Evolutionary conservation across 352 stramenopile genomes (phyloP), one percentile per base, ranked within the genome.

Genomic region (Aphanomyces cochlioides): DNA sequence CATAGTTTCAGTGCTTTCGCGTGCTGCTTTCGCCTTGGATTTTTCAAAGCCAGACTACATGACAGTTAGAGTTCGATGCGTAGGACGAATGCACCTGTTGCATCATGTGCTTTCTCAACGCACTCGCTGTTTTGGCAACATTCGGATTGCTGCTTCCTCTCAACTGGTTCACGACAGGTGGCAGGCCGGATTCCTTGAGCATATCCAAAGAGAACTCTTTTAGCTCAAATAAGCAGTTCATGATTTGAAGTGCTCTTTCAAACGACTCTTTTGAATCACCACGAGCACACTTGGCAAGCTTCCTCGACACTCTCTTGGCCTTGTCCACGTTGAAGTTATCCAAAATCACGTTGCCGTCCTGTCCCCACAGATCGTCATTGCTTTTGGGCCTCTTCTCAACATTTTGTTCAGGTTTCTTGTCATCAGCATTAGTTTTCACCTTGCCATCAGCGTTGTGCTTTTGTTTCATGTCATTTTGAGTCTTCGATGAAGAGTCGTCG

Each of bases 221-320:
- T 17, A 40, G 40, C 21, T 87, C 79, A 60, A 94, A 90, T 7
- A 94, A 74, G 57, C 83, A 56, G 21, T 75, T 77, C 65, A 94
- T 85, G 76, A 94, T 88, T n/a, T 74, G 56, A 39, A 93, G 83
- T 53, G 90, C 47, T 69, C 87, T 82, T 40, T 90, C 82, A 38
- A 89, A 90, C 72, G 88, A 90, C 70, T 88, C 87, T 7, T 83
- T 79, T 36, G 87, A 92, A 40, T 92, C 87, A 54, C 88, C 86
- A 19, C 75, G 74, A 12, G 85, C 73, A 6, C 90, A 73, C 5
- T 79, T 80, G 34, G 79, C 75, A 72, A 94, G 83, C 59, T 88
- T 89, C 37, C 66, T 87, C 6, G 79, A 81, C 65, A 88, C 90
- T 5, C 38, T 17, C 21, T 41, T 56, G n/a, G 59, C 59, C 41